Percentiles rank a stretch among this genome's conserved stretches.
Evolutionary conservation across 768 basidiomycete species (phyloP).

Genomic region (Cystobasidium ongulense): DNA sequence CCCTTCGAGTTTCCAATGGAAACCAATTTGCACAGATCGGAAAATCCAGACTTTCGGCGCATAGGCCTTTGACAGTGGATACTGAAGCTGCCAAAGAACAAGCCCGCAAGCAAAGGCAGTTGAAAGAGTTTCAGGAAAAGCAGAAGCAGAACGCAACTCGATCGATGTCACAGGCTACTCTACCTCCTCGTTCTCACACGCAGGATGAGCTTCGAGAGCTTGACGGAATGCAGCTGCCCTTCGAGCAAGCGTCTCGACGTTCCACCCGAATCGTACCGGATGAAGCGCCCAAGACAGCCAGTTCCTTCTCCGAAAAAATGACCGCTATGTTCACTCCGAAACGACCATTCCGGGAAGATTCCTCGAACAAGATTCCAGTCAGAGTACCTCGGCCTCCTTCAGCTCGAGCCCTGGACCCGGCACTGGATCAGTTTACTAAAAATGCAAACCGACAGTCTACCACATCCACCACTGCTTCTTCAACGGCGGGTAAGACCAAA

Average conservation of each 20-base stretch:
- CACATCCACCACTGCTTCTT: not conserved
- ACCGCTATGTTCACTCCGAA: conserved; percentile 13
- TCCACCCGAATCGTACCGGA: not conserved
- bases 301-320: not conserved
- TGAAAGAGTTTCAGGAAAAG: not conserved
- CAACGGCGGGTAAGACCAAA: not conserved
- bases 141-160: not conserved
- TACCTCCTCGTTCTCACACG: no score
- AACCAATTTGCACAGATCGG: not conserved
- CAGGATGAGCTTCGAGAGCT: not conserved
- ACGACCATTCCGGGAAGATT: conserved; percentile 4
- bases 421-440: not conserved
- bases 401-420: not conserved
- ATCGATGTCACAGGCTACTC: no score
- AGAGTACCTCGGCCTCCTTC: conserved; percentile 12
- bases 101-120: not conserved
- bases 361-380: not conserved
- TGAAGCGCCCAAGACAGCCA: not conserved
- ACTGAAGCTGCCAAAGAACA: not conserved
- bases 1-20: not conserved
- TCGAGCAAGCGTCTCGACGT: not conserved
- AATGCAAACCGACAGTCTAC: not conserved
- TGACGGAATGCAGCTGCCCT: not conserved
- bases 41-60: not conserved
- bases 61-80: not conserved